Conservation (phyloP, 805 yeast species). For the Kuraishia molischiana region DNA sequence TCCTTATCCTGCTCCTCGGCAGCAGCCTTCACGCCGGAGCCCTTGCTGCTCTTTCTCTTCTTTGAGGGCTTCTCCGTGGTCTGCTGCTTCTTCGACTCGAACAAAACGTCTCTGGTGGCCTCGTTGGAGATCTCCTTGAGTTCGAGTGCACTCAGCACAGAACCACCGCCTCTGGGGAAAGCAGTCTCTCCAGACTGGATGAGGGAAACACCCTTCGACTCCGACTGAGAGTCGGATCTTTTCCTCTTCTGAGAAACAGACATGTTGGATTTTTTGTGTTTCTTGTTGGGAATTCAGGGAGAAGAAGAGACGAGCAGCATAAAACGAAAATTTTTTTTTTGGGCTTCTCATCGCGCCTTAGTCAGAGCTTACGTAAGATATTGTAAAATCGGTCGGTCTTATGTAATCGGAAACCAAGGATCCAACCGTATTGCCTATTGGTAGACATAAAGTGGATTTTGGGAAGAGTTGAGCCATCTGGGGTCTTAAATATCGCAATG, state of each 20-base stretch:
- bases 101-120: conserved; percentile 80
- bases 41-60: conserved; percentile 20
- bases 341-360: too few relatives aligned
- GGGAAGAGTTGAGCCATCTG: too few relatives aligned
- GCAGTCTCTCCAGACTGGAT: conserved; percentile 31
- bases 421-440: too few relatives aligned
- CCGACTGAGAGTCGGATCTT: conserved; percentile 31
- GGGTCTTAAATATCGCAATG: too few relatives aligned
- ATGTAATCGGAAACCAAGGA: too few relatives aligned
- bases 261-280: neutral
- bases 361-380: too few relatives aligned
- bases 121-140: conserved; percentile 88
- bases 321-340: neutral
- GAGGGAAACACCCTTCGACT: conserved; percentile 15
- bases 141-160: conserved; percentile 81
- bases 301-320: neutral
- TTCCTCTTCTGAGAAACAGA: conserved; percentile 32
- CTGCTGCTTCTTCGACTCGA: conserved; percentile 25
- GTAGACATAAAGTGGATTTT: too few relatives aligned
- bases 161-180: conserved; percentile 95
- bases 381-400: too few relatives aligned
- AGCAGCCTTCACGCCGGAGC: conserved; percentile 15
- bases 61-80: conserved; percentile 21
- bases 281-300: neutral
- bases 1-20: conserved; percentile 20